Evolutionary conservation across 2,329 filamentous ascomycete genomes (phyloP).

Genomic region (Ascochyta lentis): DNA sequence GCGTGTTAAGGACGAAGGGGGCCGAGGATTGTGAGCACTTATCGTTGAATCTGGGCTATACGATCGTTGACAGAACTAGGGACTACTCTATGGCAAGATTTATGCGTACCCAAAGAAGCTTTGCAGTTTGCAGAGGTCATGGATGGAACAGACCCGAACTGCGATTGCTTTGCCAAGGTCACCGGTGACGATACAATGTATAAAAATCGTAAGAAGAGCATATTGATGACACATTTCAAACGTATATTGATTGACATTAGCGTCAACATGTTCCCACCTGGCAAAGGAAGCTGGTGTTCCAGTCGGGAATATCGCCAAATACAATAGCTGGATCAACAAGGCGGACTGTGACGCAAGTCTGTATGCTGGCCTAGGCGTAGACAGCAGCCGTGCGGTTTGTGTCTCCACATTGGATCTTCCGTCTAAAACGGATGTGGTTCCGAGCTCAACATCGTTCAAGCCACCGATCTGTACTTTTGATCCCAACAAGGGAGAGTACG

Average conservation of each 20-base stretch:
- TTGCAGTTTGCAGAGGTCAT: neutral
- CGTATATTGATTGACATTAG: neutral
- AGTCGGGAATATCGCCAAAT: neutral
- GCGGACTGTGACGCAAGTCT: neutral
- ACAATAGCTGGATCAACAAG: neutral
- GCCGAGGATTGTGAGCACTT: neutral
- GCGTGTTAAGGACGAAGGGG: neutral
- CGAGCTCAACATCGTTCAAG: neutral
- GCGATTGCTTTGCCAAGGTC: neutral
- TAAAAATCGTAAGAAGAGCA: neutral
- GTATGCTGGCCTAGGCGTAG: neutral
- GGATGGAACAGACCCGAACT: neutral
- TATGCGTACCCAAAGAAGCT: neutral
- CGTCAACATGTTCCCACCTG: neutral
- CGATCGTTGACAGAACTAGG: no score
- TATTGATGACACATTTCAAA: neutral
- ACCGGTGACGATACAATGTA: neutral
- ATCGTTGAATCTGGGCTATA: neutral
- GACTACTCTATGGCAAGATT: no score
- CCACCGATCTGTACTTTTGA: conserved; percentile 2
- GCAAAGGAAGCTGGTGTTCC: neutral
- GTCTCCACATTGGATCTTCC: neutral
- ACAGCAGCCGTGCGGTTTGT: neutral
- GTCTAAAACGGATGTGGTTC: neutral
- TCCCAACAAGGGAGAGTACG: conserved; percentile 1